Conservation (phyloP, 352 stramenopile species). For the Aphanomyces cochlioides region DNA sequence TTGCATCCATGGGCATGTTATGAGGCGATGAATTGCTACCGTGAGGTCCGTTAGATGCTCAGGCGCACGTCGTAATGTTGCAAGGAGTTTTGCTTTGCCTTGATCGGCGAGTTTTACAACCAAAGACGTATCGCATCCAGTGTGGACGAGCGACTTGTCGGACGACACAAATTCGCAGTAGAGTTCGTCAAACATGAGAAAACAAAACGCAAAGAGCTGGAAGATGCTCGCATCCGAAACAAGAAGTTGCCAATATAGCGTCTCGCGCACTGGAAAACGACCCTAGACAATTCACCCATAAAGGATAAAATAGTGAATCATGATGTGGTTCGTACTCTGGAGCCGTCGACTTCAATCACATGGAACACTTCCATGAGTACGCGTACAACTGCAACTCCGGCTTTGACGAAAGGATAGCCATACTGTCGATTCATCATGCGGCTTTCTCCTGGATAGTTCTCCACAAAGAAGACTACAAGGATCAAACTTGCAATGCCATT, state of each 20-base stretch:
- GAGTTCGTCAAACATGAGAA: conserved; percentile 63
- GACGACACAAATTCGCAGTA: conserved; percentile 52
- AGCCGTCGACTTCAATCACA: conserved; percentile 43
- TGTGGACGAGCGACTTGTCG: conserved; percentile 32
- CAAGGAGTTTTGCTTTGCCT: conserved; percentile 41
- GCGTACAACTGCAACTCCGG: conserved; percentile 47
- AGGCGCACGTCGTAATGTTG: conserved; percentile 45
- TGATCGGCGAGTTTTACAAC: conserved; percentile 46
- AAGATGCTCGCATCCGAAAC: conserved; percentile 51
- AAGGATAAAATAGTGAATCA: background rate
- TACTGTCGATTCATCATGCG: conserved; percentile 61
- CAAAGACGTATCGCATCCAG: conserved; percentile 39
- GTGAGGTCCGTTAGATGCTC: conserved; percentile 26
- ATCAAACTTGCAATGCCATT: background rate
- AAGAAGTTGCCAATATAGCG: conserved; percentile 65
- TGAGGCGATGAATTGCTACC: conserved; percentile 4
- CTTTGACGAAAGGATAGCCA: conserved; percentile 64
- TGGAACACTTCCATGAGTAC: conserved; percentile 48
- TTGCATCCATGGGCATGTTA: background rate
- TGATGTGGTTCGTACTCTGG: background rate
- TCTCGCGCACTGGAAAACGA: conserved; percentile 47
- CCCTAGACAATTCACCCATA: conserved; percentile 26
- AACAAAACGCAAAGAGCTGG: conserved; percentile 52
- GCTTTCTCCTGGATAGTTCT: conserved; percentile 52
- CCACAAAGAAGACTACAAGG: conserved; percentile 52